Percentiles rank a stretch among this genome's conserved stretches.
These are phyloP conservation scores for Heterobasidion parviporum DNA, from an alignment of 1,284 basidiomycete species.

Conservation along the genomic window DNA sequence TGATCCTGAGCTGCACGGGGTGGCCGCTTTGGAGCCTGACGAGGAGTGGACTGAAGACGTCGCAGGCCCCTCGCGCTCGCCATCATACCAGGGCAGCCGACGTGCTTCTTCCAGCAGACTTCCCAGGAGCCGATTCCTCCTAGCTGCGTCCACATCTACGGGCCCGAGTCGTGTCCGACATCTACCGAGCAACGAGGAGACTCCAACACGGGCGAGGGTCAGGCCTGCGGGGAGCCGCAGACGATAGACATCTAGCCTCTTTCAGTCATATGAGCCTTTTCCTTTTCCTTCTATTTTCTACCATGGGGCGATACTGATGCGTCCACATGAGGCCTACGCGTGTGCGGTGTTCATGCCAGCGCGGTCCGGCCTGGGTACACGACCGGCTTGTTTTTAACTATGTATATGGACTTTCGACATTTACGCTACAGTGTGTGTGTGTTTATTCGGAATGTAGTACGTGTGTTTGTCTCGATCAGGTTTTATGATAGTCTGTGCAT, in stretches of 20 bases:
- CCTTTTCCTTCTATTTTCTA: neutral
- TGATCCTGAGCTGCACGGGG: slow-evolving; percentile 12
- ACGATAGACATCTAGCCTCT: slow-evolving; percentile 8
- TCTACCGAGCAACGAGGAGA: slow-evolving; percentile 42
- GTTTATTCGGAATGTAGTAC: neutral
- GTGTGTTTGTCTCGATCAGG: neutral
- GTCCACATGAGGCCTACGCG: neutral
- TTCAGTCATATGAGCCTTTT: neutral
- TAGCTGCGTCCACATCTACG: slow-evolving; percentile 14
- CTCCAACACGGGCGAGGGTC: slow-evolving; percentile 53
- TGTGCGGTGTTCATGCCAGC: neutral
- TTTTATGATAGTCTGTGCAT: neutral
- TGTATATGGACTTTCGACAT: neutral
- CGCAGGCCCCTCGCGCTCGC: slow-evolving; percentile 5
- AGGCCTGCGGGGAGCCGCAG: slow-evolving; percentile 22
- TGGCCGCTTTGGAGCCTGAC: slow-evolving; percentile 5
- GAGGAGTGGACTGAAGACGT: slow-evolving; percentile 1
- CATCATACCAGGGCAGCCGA: neutral
- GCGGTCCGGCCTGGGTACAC: neutral
- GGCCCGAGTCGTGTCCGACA: slow-evolving; percentile 16
- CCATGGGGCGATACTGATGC: neutral
- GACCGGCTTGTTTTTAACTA: neutral
- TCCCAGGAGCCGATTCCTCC: slow-evolving; percentile 2
- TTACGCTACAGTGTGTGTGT: neutral
- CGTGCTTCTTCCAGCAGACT: slow-evolving; percentile 3